Evolutionary conservation across 495 filamentous ascomycete genomes (phyloP).

Genomic region (Astrocystis sublimbata): DNA sequence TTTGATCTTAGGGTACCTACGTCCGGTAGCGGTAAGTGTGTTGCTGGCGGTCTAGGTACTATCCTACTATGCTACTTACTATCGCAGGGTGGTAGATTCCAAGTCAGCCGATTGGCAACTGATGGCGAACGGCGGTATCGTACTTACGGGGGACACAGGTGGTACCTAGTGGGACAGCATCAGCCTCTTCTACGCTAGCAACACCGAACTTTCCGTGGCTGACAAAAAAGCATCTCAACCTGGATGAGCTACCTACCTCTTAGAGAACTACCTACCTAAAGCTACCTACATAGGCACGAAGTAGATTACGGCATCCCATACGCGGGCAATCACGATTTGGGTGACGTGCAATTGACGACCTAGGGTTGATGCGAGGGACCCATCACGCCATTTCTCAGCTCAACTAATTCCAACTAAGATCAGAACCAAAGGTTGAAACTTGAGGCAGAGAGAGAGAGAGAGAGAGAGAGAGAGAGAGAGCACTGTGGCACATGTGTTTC

Average conservation of each 20-base stretch:
- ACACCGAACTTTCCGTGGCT: background rate
- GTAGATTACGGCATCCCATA: background rate
- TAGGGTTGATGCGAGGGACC: background rate
- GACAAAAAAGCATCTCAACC: background rate
- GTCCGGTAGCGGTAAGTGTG: too few species aligned
- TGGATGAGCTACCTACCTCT: background rate
- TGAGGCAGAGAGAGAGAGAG: too few species aligned
- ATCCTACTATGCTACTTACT: background rate
- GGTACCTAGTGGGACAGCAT: background rate
- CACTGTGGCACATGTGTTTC: conserved; percentile 3
- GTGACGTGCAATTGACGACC: background rate
- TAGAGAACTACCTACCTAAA: too few species aligned
- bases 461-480: too few species aligned
- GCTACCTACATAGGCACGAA: too few species aligned
- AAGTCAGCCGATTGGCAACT: background rate
- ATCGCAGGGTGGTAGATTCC: background rate
- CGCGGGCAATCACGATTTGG: background rate
- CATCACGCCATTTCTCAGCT: background rate
- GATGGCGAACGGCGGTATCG: background rate
- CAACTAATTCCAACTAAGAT: too few species aligned
- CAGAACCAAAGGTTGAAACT: background rate
- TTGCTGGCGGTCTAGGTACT: too few species aligned
- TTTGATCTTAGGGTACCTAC: too few species aligned
- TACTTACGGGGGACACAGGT: background rate
- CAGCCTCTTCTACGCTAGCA: background rate